These are phyloP conservation scores for Adansonia rubrostipa DNA, from an alignment of 441 rosid genomes.

Conservation along the genomic window DNA sequence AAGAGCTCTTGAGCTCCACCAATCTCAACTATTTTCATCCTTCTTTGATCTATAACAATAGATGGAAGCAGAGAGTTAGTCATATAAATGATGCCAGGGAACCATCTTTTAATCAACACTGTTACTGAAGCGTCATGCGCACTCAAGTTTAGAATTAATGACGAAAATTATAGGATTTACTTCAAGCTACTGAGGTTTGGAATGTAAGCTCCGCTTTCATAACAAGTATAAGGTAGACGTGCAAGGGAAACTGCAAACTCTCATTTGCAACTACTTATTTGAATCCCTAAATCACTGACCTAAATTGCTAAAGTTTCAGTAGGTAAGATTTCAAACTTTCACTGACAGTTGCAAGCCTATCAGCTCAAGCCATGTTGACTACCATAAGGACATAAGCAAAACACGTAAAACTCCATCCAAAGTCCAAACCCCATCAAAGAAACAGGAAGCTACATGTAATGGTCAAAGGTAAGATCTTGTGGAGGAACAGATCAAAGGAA, in stretches of 20 bases:
- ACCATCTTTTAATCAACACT: background rate
- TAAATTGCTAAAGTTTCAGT: background rate
- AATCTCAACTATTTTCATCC: constrained; percentile 87
- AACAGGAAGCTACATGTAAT: constrained; percentile 1
- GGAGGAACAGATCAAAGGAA: background rate
- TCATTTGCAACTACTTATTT: background rate
- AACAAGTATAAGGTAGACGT: background rate
- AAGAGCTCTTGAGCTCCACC: constrained; percentile 89
- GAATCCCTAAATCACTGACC: background rate
- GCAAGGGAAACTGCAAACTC: background rate
- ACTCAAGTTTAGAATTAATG: background rate
- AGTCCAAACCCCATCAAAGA: background rate
- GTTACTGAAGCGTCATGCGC: constrained; percentile 15
- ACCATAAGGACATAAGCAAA: background rate
- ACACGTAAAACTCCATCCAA: background rate
- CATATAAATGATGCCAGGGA: background rate
- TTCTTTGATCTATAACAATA: constrained; percentile 67
- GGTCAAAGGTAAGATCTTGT: background rate
- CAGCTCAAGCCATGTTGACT: constrained; percentile 6
- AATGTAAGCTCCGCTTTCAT: background rate
- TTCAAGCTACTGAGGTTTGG: background rate
- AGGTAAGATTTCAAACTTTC: background rate
- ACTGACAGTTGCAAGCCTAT: background rate
- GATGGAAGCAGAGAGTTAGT: constrained; percentile 21
- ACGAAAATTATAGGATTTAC: background rate